Base-by-base conservation (phyloP, 179 eudicot species). In the Actinidia polygama region DNA sequence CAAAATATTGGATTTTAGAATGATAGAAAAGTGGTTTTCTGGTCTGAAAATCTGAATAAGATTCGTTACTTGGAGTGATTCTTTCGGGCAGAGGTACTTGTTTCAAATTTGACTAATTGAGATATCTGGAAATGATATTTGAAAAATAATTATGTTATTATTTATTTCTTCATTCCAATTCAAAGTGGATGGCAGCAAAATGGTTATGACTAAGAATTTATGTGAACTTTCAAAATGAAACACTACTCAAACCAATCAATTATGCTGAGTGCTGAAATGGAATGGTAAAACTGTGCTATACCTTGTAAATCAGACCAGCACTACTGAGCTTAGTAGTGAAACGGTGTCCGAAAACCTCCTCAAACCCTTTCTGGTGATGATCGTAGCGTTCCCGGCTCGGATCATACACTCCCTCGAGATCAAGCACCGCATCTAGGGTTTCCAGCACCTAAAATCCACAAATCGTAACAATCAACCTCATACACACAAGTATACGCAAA, bases 301-400 rank as follows among this genome's bases (percentile, higher is more conserved):
- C 99, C 98, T 96, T 96, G 85, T 96, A 96, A 84, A 96, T 89
- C 86, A 96, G 99, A 62, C 99, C 99, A 81, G 99, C 98, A 87
- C 99, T 96, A 58, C 99, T 96, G 78, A 96, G 98, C 89, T 94
- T 96, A 79, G 99, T 94, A 54, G 54, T 78, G 85, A 95, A 96
- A 10, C 98, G 98, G 84, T 91, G 92, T 23, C 98, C 98, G 84
- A 96, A 95, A 86, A 91, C 92, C 91, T 96, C 98, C 21, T 64
- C 78, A 83, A 96, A 96, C 6, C 99, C 99, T 87, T 95, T 93
- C 81, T 96, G 99, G 79, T 96, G 99, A 88, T 96, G 98, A 84
- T 96, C 99, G 69, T 90, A 96, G 0, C 97, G 92, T 66, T 96
- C 98, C 4, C 81, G 86, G 59, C 85, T 81, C 23, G 97, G 90